Evolutionary conservation across 371 early-diverging fungal species (phyloP), one percentile per base, ranked within the genome.

Genomic region (Rhizomucor miehei): DNA sequence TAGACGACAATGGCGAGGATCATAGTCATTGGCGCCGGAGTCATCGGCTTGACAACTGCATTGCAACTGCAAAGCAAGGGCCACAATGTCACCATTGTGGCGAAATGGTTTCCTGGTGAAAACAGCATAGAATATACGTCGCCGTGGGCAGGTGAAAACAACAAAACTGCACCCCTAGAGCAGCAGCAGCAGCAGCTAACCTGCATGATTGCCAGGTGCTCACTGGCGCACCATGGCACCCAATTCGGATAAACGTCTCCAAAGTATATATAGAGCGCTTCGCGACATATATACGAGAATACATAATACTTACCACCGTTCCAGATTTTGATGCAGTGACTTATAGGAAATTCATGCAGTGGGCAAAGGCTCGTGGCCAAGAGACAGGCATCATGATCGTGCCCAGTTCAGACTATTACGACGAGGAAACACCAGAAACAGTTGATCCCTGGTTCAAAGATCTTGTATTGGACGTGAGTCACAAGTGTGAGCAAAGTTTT

Each of bases 11-110:
- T 41, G 16, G 16, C 19, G 14, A 41, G 19, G 12, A 75, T 77
- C 19, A 66, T 75, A 34, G 80, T 91, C 20, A 56, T 91, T 20
- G 91, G 91, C 13, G 88, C 88, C 5, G 93, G 93, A 44, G 89
- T 91, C 0, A 69, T 71, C 23, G 91, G 93, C 1, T 61, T 92
- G 25, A 87, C 89, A 3, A 81, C 82, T 0, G 89, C 87, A 0
- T 48, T 81, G 14, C 23, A 69, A 1, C 56, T 87, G 21, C 77
- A 77, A 51, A 61, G 73, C 62, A 68, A 69, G 37, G 76, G 80
- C n/a, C 77, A 77, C 54, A 57, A 76, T 45, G 84, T 86, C 0
- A 77, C 72, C 4, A 59, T 88, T 6, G 60, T 88, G 35, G 78
- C 86, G 6, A 76, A 80, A 46, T 69, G 79, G 54, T 62, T 82